Conservation (phyloP, 2,329 filamentous ascomycete species). For the Ophiostoma ulmi region DNA sequence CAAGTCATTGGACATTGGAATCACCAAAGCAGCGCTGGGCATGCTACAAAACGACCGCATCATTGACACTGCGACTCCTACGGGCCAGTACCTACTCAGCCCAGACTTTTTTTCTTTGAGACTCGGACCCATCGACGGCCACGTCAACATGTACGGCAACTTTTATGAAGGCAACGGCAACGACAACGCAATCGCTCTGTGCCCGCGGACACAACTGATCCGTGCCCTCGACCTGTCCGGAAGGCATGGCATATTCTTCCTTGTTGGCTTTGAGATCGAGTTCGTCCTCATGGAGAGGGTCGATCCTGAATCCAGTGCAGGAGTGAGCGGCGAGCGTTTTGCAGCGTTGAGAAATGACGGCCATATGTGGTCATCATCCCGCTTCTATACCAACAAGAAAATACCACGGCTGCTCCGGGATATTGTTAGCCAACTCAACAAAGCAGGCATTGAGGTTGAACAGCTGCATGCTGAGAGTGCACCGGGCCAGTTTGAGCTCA, state of each 20-base stretch:
- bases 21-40: constrained; percentile 60
- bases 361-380: constrained; percentile 67
- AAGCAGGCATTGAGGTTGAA: constrained; percentile 61
- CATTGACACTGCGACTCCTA: constrained; percentile 49
- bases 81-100: constrained; percentile 61
- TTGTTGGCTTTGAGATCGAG: constrained; percentile 78
- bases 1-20: constrained; percentile 47
- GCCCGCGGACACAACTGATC: constrained; percentile 61
- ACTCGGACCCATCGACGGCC: constrained; percentile 52
- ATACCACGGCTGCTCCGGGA: constrained; percentile 58
- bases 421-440: constrained; percentile 56
- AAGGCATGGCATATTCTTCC: constrained; percentile 51
- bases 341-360: constrained; percentile 50
- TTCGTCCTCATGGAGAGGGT: constrained; percentile 60
- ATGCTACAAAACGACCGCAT: constrained; percentile 62
- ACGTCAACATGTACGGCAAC: constrained; percentile 62
- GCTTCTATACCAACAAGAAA: constrained; percentile 55
- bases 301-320: not conserved
- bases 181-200: constrained; percentile 48
- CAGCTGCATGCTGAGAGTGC: constrained; percentile 71
- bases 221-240: constrained; percentile 49
- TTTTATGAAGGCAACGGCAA: constrained; percentile 56
- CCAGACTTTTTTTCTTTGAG: constrained; percentile 62
- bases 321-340: constrained; percentile 30
- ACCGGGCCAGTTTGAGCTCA: constrained; percentile 71